phyloP scores from a whole-genome alignment of 140 eudicot genomes.

The Ambrosia hybrid region DNA sequence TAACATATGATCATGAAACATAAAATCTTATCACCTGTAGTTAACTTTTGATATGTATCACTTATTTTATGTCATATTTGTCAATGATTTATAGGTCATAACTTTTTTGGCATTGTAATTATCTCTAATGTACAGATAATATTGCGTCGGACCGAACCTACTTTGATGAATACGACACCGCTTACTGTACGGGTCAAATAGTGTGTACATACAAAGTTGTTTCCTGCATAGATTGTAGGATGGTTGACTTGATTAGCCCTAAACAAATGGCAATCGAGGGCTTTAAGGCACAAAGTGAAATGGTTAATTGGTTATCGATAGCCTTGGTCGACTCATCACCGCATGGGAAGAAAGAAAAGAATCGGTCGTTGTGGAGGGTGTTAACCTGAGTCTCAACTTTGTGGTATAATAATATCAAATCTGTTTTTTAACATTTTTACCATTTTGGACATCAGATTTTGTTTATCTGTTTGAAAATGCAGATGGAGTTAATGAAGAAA shows the following conservation, averaged over 20 bases:
- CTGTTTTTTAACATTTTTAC: background rate
- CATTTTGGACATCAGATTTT: background rate
- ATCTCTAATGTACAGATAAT: no score
- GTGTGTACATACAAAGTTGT: no score
- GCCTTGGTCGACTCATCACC: constrained; percentile 90
- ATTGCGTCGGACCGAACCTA: no score
- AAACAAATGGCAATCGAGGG: constrained; percentile 98
- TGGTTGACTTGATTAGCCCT: constrained; percentile 61
- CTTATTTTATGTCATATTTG: no score
- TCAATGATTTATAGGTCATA: no score
- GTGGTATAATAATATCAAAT: constrained; percentile 46
- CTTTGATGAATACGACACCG: no score
- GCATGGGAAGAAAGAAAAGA: constrained; percentile 99
- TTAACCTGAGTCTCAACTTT: constrained; percentile 93
- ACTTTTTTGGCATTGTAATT: no score
- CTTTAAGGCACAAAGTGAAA: constrained; percentile 96
- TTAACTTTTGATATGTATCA: no score
- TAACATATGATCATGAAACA: no score
- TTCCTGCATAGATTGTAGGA: no score
- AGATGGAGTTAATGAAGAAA: constrained; percentile 99
- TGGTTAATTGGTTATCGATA: constrained; percentile 97
- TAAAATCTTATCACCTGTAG: no score
- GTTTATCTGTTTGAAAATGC: constrained; percentile 31
- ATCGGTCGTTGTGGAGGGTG: constrained; percentile 97
- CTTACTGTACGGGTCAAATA: no score